Evolutionary conservation across 257 asterid genomes (phyloP).

Genomic region (Asclepias syriaca): DNA sequence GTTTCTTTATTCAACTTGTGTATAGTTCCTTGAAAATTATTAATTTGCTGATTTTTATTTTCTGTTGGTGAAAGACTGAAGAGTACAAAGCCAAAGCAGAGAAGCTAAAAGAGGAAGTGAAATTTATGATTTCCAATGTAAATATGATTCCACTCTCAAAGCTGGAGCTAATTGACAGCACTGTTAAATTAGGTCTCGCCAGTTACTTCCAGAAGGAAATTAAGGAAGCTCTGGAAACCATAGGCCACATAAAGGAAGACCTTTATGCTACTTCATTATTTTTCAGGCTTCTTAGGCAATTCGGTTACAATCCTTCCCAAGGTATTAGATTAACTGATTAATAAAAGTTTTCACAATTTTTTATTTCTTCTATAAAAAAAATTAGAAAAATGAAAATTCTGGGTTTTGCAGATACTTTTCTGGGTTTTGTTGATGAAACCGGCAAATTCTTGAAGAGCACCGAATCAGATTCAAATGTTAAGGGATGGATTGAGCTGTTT

Average conservation of each 20-base stretch:
- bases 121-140: constrained; percentile 3
- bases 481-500: constrained; percentile 28
- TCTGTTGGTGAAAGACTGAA: constrained; percentile 24
- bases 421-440: constrained; percentile 20
- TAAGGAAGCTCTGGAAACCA: constrained; percentile 8
- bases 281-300: constrained; percentile 49
- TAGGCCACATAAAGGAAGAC: neutral
- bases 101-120: constrained; percentile 34
- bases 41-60: no score
- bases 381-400: no score
- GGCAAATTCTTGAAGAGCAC: constrained; percentile 15
- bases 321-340: constrained; percentile 14
- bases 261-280: constrained; percentile 36
- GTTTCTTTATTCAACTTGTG: neutral
- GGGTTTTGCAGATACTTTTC: constrained; percentile 33
- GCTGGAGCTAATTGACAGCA: constrained; percentile 40
- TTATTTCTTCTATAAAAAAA: no score
- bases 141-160: constrained; percentile 19
- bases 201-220: constrained; percentile 40
- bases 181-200: constrained; percentile 34
- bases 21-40: no score
- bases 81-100: constrained; percentile 24
- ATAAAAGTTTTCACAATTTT: no score
- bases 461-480: constrained; percentile 4
- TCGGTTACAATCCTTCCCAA: constrained; percentile 48